Evolutionary conservation across 2,329 filamentous ascomycete species (phyloP).

Genomic region (Diaporthe velutina): DNA sequence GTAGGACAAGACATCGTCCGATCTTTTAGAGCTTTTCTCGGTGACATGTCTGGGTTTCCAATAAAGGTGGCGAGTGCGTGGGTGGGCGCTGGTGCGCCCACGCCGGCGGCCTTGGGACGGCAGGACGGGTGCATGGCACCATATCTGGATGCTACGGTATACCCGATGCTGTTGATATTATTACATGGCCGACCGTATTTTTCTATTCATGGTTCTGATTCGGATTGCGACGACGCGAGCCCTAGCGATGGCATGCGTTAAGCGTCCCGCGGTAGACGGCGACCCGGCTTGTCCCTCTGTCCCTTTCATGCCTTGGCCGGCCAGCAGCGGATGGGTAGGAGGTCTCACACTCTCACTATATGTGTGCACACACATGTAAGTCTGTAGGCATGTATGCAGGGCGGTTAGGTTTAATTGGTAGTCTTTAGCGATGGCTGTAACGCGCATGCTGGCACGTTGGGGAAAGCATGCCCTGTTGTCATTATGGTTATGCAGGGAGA

Average conservation of each 20-base stretch:
- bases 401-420: not conserved
- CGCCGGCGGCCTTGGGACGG: not conserved
- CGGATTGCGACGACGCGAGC: not conserved
- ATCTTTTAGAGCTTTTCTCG: not conserved
- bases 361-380: not conserved
- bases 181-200: not conserved
- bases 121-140: slow-evolving; percentile 16
- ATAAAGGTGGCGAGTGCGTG: not conserved
- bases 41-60: slow-evolving; percentile 15
- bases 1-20: slow-evolving; percentile 2
- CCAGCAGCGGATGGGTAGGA: not conserved
- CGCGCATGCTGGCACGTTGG: not conserved
- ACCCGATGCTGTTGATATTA: not conserved
- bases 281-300: not conserved
- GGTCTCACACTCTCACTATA: not conserved
- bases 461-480: not conserved
- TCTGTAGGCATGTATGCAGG: not conserved
- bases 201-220: not conserved
- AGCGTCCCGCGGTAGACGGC: slow-evolving; percentile 3
- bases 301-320: not conserved
- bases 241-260: slow-evolving; percentile 13
- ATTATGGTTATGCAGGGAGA: not conserved
- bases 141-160: not conserved
- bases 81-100: no score
- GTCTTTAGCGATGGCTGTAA: not conserved